Evolutionary conservation across 2,329 filamentous ascomycete genomes (phyloP), one percentile per base, ranked within the genome.

Genomic region (Nothomitra cinnamomea): DNA sequence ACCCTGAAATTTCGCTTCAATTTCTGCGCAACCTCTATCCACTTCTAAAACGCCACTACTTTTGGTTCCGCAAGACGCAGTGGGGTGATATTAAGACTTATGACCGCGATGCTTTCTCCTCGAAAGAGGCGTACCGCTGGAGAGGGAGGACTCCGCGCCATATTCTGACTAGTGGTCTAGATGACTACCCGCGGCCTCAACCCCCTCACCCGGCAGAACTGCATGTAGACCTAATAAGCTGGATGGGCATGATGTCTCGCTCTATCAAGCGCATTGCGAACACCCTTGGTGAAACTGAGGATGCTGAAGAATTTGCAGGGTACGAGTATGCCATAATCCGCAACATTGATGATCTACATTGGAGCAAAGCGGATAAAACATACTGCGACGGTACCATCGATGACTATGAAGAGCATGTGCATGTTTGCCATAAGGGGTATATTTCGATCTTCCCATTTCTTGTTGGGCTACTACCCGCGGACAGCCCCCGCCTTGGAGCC

Each of bases 331-430:
- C 84, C 13, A 94, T 98, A 57, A 72, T 81, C 54, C 80, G 76
- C 61, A 98, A 98, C 67, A 79, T 96, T 48, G 83, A 92, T 60
- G 88, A 95, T 64, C 75, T 98, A 40, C 92, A 98, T 70, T 98
- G 92, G 92, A 85, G 83, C 17, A 78, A 86, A 54, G 75, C 82
- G 60, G 77, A 82, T 2, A 80, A 86, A 54, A 85, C 84, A 57
- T 98, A 88, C 71, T 98, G 92, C 65, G 92, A 98, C 65, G 87
- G 88, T 1, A 95, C 87, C 0, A 85, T 98, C 56, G 90, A 98
- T 61, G 88, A 88, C 56, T 98, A 86, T 64, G 92, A 98, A 67
- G 92, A 98, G 69, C 82, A 87, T 62, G 68, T 76, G 36, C 82
- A 92, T 19, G 87, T 95, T 42, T 98, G 92, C 70, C 92, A 96